Base-by-base conservation (phyloP, 1,284 basidiomycete species). In the Leccinum griseonigrum region DNA sequence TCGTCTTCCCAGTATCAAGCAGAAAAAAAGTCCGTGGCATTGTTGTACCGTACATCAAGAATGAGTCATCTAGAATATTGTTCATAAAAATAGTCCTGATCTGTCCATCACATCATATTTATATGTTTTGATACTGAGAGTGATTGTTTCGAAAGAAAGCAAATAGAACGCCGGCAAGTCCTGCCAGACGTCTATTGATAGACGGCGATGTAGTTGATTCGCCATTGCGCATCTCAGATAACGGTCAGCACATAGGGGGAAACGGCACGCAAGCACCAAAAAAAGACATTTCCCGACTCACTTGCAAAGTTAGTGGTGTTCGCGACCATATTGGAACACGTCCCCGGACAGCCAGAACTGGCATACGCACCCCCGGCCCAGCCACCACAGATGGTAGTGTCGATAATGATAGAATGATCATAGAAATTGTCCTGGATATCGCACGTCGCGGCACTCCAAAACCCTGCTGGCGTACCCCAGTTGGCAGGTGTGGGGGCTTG, bases 381-480 rank as follows among this genome's bases (percentile, higher is more conserved):
- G 66, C 84, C 84, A 34, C 87, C 83, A 63, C 83, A 75, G 34
- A 80, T 68, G 18, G 80, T 84, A 63, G 82, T 91, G 73, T 94
- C 87, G 62, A 94, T 76, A 34, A 88, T 81, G 62, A 92, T 73
- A 13, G 75, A 71, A 66, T 95, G 92, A 29, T 88, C 76, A 58
- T 81, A 76, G 77, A 95, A 94, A 75, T 86, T 86, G n/a, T 75
- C 67, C 14, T 70, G 63, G 56, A 91, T 85, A 67, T 90, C 78
- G 76, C 93, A 93, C 8, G 79, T 77, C n/a, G 74, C 68, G 32
- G 81, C 75, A 52, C 83, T 82, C 80, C 84, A 94, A 65, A 83
- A 80, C 14, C 90, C 92, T 18, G 74, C 77, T 1, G 93, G 91
- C 16, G 71, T 72, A 10, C 85, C 85, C 92, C 92, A 95, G 2